phyloP scores from a whole-genome alignment of 148 eudicot genomes.

The Hydrangea macrophylla region DNA sequence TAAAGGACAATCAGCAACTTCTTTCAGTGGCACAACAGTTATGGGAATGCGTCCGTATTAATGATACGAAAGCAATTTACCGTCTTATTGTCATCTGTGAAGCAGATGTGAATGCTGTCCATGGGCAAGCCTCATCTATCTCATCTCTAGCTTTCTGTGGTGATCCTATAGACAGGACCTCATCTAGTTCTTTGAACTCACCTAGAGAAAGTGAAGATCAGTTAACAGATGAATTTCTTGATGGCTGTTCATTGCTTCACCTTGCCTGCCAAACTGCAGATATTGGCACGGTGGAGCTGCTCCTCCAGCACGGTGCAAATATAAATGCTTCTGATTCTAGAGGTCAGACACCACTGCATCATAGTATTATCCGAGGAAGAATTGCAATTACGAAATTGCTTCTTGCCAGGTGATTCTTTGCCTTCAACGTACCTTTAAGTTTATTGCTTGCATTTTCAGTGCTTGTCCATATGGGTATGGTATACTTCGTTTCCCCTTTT shows the following conservation, averaged over 20 bases:
- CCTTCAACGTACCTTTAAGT: slow-evolving; percentile 8
- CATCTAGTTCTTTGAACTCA: slow-evolving; percentile 35
- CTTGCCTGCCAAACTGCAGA: slow-evolving; percentile 85
- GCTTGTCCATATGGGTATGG: background rate
- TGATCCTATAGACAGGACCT: slow-evolving; percentile 28
- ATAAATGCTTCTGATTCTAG: slow-evolving; percentile 58
- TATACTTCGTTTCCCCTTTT: background rate
- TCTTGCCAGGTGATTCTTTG: slow-evolving; percentile 54
- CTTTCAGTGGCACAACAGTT: slow-evolving; percentile 70
- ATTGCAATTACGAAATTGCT: slow-evolving; percentile 64
- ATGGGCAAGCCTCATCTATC: slow-evolving; percentile 38
- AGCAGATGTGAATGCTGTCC: slow-evolving; percentile 66
- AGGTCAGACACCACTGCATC: slow-evolving; percentile 88
- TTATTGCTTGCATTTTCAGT: background rate
- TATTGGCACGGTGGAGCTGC: slow-evolving; percentile 92
- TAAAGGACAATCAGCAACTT: slow-evolving; percentile 46
- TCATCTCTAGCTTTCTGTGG: slow-evolving; percentile 36
- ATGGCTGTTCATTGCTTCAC: slow-evolving; percentile 81
- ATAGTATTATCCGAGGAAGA: slow-evolving; percentile 55
- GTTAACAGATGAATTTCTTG: slow-evolving; percentile 44
- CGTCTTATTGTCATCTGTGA: slow-evolving; percentile 68
- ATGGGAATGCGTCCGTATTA: slow-evolving; percentile 76
- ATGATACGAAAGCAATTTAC: slow-evolving; percentile 80
- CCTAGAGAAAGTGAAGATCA: slow-evolving; percentile 39
- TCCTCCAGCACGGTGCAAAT: slow-evolving; percentile 81